phyloP scores from a whole-genome alignment of 176 grass and related monocot species.

The Alopecurus myosuroides region DNA sequence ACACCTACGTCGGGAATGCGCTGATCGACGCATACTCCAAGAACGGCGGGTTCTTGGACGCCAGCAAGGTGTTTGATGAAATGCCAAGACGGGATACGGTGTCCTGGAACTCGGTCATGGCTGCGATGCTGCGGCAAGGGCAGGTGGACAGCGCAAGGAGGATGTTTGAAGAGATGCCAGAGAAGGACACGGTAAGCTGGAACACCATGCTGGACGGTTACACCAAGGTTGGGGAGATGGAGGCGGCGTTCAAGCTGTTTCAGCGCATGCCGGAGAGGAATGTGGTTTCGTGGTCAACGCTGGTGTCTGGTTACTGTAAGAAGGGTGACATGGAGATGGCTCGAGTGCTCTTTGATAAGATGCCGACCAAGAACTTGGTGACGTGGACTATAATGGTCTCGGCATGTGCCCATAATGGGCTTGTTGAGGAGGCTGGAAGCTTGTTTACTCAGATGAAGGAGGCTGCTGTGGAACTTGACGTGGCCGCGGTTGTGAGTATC shows the following conservation, averaged over 20 bases:
- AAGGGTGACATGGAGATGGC: constrained; percentile 73
- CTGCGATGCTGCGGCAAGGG: constrained; percentile 36
- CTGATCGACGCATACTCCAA: constrained; percentile 77
- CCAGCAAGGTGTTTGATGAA: constrained; percentile 45
- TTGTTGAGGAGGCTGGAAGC: constrained; percentile 38
- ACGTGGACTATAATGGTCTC: constrained; percentile 77
- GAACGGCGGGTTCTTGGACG: constrained; percentile 5
- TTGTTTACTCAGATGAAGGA: constrained; percentile 65
- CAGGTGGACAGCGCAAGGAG: constrained; percentile 28
- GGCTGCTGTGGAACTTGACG: constrained; percentile 45
- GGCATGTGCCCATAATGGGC: constrained; percentile 51
- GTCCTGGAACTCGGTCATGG: constrained; percentile 62
- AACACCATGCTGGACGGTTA: constrained; percentile 68
- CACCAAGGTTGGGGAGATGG: constrained; percentile 49
- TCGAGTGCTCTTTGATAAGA: constrained; percentile 52
- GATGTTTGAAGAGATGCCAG: constrained; percentile 67
- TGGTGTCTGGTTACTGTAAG: constrained; percentile 70
- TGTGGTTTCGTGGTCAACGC: constrained; percentile 69
- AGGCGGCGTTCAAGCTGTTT: constrained; percentile 51
- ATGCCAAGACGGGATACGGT: constrained; percentile 42
- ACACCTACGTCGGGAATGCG: constrained; percentile 67
- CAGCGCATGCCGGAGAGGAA: constrained; percentile 62
- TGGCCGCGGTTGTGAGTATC: constrained; percentile 56
- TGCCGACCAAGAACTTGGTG: constrained; percentile 72
- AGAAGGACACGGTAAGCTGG: constrained; percentile 67